Evolutionary conservation across 2,329 filamentous ascomycete species (phyloP), one percentile per base, ranked within the genome.

Genomic region (Botrytis deweyae): DNA sequence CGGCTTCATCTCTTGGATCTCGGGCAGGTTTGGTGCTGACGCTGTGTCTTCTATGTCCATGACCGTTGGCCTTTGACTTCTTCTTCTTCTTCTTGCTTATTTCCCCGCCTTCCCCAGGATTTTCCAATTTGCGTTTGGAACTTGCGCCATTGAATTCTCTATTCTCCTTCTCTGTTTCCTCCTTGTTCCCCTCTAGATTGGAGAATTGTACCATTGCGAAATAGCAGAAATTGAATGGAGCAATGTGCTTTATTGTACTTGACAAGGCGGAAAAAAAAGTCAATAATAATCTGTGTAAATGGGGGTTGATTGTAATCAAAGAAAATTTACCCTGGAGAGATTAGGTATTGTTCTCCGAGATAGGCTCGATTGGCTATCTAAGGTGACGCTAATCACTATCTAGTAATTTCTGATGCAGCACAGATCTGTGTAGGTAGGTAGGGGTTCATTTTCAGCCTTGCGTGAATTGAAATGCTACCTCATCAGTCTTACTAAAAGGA

Each of bases 11-110:
- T 74, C 87, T 84, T 25, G 88, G 87, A 78, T 90, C 89, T 74
- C 88, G 84, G n/a, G 88, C 88, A 6, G 88, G 87, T 77, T 89
- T 89, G 83, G 86, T 87, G 73, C 86, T 88, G 73, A 90, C 79
- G 80, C 88, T 90, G 61, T 85, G 84, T 73, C 86, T 84, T 66
- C 88, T 84, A 80, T 86, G 82, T 12, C 81, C 79, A 42, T 76
- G 72, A n/a, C 75, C 76, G 73, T 80, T 79, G 44, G 52, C 20
- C 68, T 77, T 77, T 10, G 72, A 70, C n/a, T 74, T 64, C 40
- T 70, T 77, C 70, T 74, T 75, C 72, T 76, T 80, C 68, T 76
- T 78, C 72, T 80, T 74, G 20, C 38, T 74, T 10, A 73, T 9
- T 58, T 71, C 72, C 12, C 46, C 72, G 40, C 36, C 72, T 22